A percentile compares a stretch with the other conserved stretches of the same genome.
Conservation (phyloP, 257 asterid genomes). For the Perilla frutescens region DNA sequence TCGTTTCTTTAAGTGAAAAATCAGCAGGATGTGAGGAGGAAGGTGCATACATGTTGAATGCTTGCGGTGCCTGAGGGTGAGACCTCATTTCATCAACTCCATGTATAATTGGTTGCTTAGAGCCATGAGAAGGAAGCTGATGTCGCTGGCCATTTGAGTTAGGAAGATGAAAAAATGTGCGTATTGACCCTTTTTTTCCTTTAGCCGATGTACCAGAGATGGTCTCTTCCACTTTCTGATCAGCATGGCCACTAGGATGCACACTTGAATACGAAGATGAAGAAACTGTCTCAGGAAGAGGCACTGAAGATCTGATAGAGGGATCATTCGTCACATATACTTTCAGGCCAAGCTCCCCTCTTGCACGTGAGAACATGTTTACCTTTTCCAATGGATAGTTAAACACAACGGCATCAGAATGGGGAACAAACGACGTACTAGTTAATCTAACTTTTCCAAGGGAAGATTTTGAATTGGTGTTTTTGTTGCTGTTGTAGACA, state of each 20-base stretch:
- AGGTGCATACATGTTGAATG: constrained; percentile 47
- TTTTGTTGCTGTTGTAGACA: constrained; percentile 55
- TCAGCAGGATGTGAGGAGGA: constrained; percentile 65
- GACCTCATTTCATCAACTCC: constrained; percentile 62
- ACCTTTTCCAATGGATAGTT: constrained; percentile 83
- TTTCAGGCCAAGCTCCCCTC: constrained; percentile 82
- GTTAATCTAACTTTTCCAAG: constrained; percentile 72
- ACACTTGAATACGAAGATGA: constrained; percentile 43
- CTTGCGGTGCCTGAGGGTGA: constrained; percentile 54
- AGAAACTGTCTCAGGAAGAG: constrained; percentile 52
- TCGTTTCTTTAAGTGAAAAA: constrained; percentile 73
- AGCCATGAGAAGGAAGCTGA: constrained; percentile 39
- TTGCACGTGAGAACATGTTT: constrained; percentile 66
- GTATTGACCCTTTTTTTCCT: constrained; percentile 50
- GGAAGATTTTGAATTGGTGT: constrained; percentile 57
- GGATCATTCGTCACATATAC: constrained; percentile 76
- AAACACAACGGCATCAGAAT: constrained; percentile 73
- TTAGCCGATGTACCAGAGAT: constrained; percentile 31
- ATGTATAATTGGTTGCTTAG: constrained; percentile 42
- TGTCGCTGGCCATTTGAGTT: constrained; percentile 46
- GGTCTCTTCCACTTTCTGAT: constrained; percentile 38
- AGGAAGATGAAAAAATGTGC: constrained; percentile 58
- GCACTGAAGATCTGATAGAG: constrained; percentile 51
- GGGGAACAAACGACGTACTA: constrained; percentile 71
- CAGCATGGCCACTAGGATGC: constrained; percentile 40